These are phyloP conservation scores for Alternaria solani DNA, from an alignment of 2,329 filamentous ascomycete genomes.

Conservation along the genomic window DNA sequence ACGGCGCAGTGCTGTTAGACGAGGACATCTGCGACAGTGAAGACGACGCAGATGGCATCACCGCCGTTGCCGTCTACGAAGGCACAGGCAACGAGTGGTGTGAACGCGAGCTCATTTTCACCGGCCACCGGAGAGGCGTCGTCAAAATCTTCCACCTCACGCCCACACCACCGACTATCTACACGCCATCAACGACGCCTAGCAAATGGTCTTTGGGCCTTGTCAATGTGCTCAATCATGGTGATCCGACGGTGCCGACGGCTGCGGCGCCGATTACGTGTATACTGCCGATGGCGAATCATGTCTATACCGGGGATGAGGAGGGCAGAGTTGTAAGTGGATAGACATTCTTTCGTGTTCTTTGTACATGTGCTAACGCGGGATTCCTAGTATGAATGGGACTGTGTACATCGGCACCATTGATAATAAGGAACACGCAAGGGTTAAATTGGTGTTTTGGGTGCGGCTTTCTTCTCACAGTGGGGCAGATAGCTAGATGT, in stretches of 20 bases:
- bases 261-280: constrained; percentile 76
- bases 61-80: constrained; percentile 91
- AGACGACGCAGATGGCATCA: constrained; percentile 73
- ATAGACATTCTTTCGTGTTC: not conserved
- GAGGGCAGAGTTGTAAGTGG: constrained; percentile 74
- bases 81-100: constrained; percentile 91
- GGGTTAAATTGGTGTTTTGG: not conserved
- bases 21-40: constrained; percentile 76
- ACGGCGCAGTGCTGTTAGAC: constrained; percentile 82
- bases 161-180: constrained; percentile 59
- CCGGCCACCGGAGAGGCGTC: constrained; percentile 82
- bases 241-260: constrained; percentile 65
- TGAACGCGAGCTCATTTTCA: constrained; percentile 85
- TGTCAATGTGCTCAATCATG: constrained; percentile 82
- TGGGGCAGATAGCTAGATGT: not conserved
- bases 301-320: constrained; percentile 94
- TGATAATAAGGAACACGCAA: not conserved
- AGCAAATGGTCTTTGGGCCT: constrained; percentile 76
- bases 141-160: constrained; percentile 75
- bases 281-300: constrained; percentile 80
- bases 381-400: constrained; percentile 62
- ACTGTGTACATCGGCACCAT: constrained; percentile 60
- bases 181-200: constrained; percentile 37
- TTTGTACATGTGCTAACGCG: constrained; percentile 7
- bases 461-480: not conserved